Evolutionary conservation across 139 green algal genomes (phyloP).

Genomic region (Spirogloea muscicola): DNA sequence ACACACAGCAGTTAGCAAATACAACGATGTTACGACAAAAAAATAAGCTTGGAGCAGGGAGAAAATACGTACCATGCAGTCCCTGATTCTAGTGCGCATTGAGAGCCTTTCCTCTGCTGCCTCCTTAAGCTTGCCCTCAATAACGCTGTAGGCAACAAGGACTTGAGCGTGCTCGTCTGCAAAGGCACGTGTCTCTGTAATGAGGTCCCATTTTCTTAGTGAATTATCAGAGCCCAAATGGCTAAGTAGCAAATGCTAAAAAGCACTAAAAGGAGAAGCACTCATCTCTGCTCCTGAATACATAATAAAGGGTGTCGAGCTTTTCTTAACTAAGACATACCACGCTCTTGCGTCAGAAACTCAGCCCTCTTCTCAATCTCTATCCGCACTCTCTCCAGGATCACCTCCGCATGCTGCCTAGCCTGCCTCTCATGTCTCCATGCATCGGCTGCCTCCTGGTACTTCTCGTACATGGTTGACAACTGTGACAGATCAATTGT

Average conservation of each 20-base stretch:
- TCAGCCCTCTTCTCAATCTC: constrained; percentile 17
- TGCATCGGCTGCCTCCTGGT: constrained; percentile 43
- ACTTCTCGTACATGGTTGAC: constrained; percentile 33
- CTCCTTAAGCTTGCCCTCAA: constrained; percentile 31
- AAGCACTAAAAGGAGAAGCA: too few relatives aligned
- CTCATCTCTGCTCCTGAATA: too few relatives aligned
- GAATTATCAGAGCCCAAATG: background rate
- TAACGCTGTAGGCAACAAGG: constrained; percentile 6
- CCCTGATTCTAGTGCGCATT: too few relatives aligned
- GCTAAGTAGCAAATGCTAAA: background rate
- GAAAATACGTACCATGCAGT: too few relatives aligned
- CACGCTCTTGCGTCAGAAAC: background rate
- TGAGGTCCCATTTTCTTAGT: background rate
- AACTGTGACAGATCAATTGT: too few relatives aligned
- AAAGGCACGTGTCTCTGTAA: background rate
- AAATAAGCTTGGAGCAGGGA: too few relatives aligned
- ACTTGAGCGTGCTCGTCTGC: constrained; percentile 32
- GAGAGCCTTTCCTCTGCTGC: background rate
- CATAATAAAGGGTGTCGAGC: too few relatives aligned
- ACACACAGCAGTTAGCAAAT: too few relatives aligned
- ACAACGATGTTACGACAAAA: too few relatives aligned
- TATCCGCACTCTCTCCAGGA: constrained; percentile 16
- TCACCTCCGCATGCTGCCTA: constrained; percentile 1
- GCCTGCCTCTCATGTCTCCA: constrained; percentile 45
- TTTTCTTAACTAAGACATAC: background rate